Base-by-base conservation (phyloP, 805 yeast species). In the Cyberlindnera veronae region DNA sequence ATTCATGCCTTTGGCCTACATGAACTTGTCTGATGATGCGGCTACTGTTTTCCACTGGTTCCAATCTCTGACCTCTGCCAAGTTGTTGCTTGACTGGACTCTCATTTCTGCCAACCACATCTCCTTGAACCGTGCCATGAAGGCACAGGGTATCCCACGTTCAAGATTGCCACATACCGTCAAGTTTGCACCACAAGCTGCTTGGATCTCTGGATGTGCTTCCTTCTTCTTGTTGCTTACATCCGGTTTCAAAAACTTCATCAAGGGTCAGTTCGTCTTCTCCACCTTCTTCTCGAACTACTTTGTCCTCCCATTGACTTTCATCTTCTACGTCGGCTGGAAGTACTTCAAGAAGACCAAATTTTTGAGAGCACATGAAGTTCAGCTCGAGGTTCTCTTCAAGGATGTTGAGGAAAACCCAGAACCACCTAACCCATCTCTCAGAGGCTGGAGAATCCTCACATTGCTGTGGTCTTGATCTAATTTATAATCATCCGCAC, bases 1-100 rank as follows among this genome's bases (percentile, higher is more conserved):
- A n/a, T 66, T 66, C 51, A 38, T 64, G 34, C 67, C 69, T 13
- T 57, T 66, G 45, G 66, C 67, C 10, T 66, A 57, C 41, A 62
- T 65, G 67, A 54, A 59, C 32, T 45, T 53, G 8, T 49, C 57
- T 6, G 29, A 34, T 0, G 32, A 46, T 18, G 53, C 67, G 49
- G 52, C 64, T 4, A 58, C 59, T 7, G 66, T 61, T 3, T 60
- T 67, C 37, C 39, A 41, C 35, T 62, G 70, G 70, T 60, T 66
- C 51, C 67, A 63, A 45, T 44, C 40, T 14, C 42, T 63, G 11
- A 50, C 63, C 1, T 60, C 68, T 10, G n/a, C n/a, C n/a, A n/a
- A n/a, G n/a, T n/a, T n/a, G n/a, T n/a, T n/a, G n/a, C n/a, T n/a
- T n/a, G n/a, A 54, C 66, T 5, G 69, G 69, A 53, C 56, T 21